Conservation (phyloP, 352 stramenopile genomes). For the Phytophthora nicotianae region DNA sequence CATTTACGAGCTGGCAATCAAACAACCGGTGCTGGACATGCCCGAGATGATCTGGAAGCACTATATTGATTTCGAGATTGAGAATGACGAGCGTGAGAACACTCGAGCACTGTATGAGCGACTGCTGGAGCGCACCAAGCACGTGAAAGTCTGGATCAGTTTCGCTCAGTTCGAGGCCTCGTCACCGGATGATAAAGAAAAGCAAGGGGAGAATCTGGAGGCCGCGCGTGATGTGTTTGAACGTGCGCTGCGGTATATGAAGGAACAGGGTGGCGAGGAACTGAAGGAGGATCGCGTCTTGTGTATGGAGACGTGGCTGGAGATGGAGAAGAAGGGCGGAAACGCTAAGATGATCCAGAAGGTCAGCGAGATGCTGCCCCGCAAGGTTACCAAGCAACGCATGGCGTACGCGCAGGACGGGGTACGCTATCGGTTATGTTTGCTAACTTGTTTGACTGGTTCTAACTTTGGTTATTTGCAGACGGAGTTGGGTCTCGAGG, state of each 20-base stretch:
- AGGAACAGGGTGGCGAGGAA: conserved; percentile 73
- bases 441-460: conserved; percentile 2
- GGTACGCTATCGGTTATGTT: conserved; percentile 45
- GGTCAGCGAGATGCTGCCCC: conserved; percentile 94
- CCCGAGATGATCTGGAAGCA: conserved; percentile 99
- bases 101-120: conserved; percentile 95
- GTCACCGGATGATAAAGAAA: conserved; percentile 25
- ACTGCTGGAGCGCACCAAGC: conserved; percentile 95
- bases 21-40: conserved; percentile 96
- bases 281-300: conserved; percentile 96
- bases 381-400: conserved; percentile 96
- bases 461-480: conserved; percentile 32
- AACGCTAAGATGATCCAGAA: conserved; percentile 78
- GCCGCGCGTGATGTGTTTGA: conserved; percentile 90
- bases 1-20: conserved; percentile 97
- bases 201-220: conserved; percentile 53
- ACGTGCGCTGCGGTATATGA: conserved; percentile 92
- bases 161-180: conserved; percentile 90
- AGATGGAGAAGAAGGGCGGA: conserved; percentile 88
- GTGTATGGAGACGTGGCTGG: conserved; percentile 97
- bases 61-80: conserved; percentile 99
- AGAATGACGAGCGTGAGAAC: conserved; percentile 79
- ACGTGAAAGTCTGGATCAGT: conserved; percentile 97
- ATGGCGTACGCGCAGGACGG: conserved; percentile 93
- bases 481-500: conserved; percentile 93